Conservation (phyloP, 2,329 filamentous ascomycete genomes). For the Domatiomyces catenatus region DNA sequence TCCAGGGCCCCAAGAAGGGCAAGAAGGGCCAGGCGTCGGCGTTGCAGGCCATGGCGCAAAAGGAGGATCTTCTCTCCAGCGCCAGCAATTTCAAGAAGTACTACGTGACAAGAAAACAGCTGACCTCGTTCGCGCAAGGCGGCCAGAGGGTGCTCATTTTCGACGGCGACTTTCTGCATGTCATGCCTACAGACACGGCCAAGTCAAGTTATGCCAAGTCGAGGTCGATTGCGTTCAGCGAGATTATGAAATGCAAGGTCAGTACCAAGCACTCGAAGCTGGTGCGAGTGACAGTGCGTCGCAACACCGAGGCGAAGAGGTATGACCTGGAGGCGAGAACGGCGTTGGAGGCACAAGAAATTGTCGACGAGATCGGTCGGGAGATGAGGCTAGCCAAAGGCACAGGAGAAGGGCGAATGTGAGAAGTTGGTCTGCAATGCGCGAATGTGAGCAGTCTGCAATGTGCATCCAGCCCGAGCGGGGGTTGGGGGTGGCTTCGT, state of each 20-base stretch:
- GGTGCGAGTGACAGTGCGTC: constrained; percentile 45
- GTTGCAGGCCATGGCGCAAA: constrained; percentile 27
- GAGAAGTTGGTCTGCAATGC: neutral
- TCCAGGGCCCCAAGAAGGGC: constrained; percentile 27
- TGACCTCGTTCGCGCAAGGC: constrained; percentile 47
- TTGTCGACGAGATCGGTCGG: constrained; percentile 48
- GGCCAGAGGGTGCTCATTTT: constrained; percentile 47
- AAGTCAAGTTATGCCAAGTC: constrained; percentile 38
- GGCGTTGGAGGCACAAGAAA: constrained; percentile 42
- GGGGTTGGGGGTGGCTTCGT: neutral
- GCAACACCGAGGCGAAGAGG: constrained; percentile 47
- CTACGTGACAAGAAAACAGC: constrained; percentile 48
- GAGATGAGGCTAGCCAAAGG: constrained; percentile 30
- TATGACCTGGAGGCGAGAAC: constrained; percentile 51
- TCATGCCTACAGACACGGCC: constrained; percentile 42
- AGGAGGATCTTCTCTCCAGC: constrained; percentile 28
- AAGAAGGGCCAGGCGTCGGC: constrained; percentile 31
- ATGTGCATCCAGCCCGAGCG: neutral
- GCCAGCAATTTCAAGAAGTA: constrained; percentile 45
- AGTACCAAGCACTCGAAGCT: constrained; percentile 49
- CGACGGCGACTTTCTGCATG: constrained; percentile 51
- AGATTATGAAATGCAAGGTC: constrained; percentile 51
- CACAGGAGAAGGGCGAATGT: neutral
- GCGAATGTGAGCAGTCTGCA: no score
- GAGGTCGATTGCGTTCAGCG: constrained; percentile 47